Conservation (phyloP, 345 rosid species). For the Anastatica hierochuntica region DNA sequence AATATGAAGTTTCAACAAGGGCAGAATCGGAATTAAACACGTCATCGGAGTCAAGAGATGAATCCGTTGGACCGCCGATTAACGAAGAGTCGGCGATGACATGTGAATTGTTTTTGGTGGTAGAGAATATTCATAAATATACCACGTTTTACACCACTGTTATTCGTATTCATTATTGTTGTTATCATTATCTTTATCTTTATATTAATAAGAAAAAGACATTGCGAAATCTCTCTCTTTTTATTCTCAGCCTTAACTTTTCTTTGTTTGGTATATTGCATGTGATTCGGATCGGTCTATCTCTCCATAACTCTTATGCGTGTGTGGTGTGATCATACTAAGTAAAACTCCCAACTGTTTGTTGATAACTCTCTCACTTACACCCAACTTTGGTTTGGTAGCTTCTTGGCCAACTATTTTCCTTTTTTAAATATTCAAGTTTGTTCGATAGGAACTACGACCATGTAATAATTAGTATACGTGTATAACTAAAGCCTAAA, state of each 20-base stretch:
- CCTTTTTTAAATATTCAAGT: no score
- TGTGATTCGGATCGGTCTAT: constrained; percentile 31
- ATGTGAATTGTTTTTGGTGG: constrained; percentile 23
- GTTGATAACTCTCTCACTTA: neutral
- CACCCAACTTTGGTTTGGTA: no score
- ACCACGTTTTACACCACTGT: constrained; percentile 14
- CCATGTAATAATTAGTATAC: no score
- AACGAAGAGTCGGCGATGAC: constrained; percentile 9
- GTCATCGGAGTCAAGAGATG: no score
- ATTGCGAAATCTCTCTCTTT: neutral
- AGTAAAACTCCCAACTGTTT: constrained; percentile 25
- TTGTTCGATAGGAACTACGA: no score
- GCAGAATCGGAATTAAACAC: constrained; percentile 11
- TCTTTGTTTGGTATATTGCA: constrained; percentile 26
- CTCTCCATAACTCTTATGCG: no score
- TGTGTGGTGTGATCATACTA: no score
- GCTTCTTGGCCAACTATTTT: no score
- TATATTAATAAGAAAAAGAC: neutral
- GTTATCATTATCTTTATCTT: neutral
- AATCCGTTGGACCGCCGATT: no score
- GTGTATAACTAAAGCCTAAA: no score
- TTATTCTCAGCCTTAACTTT: constrained; percentile 27
- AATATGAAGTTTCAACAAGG: constrained; percentile 6
- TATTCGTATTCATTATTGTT: constrained; percentile 7
- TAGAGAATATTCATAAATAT: constrained; percentile 26